Conservation (phyloP, 345 rosid genomes). For the Fremontodendron californicum region DNA sequence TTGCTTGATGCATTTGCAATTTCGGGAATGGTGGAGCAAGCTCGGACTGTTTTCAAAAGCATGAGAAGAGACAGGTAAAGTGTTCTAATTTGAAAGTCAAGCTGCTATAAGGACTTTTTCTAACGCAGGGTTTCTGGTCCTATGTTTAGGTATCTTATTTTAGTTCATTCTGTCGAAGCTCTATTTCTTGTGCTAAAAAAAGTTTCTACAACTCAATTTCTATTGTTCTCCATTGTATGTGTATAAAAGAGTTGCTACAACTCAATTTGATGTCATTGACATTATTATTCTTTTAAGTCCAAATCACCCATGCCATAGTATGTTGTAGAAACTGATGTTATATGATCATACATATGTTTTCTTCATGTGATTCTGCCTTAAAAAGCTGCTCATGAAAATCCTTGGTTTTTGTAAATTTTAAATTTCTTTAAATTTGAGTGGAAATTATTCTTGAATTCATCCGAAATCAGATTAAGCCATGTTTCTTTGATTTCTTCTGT, state of each 20-base stretch:
- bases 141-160: constrained; percentile 4
- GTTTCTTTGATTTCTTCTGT: background rate
- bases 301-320: background rate
- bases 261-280: background rate
- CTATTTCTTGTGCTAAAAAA: background rate
- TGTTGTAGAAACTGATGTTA: background rate
- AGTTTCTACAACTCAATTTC: too few relatives aligned
- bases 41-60: constrained; percentile 76
- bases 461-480: background rate
- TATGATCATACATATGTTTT: background rate
- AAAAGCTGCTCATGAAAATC: background rate
- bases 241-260: background rate
- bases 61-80: constrained; percentile 91
- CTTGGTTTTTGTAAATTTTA: background rate
- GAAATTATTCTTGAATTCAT: background rate
- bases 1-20: constrained; percentile 95
- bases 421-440: background rate
- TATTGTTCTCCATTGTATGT: background rate
- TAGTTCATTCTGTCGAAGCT: background rate
- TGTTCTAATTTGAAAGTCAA: constrained; percentile 4
- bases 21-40: constrained; percentile 96
- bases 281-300: background rate
- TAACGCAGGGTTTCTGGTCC: background rate
- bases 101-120: background rate
- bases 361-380: background rate